phyloP scores from a whole-genome alignment of 192 early-diverging fungal species.

The Oehlia diaphana region DNA sequence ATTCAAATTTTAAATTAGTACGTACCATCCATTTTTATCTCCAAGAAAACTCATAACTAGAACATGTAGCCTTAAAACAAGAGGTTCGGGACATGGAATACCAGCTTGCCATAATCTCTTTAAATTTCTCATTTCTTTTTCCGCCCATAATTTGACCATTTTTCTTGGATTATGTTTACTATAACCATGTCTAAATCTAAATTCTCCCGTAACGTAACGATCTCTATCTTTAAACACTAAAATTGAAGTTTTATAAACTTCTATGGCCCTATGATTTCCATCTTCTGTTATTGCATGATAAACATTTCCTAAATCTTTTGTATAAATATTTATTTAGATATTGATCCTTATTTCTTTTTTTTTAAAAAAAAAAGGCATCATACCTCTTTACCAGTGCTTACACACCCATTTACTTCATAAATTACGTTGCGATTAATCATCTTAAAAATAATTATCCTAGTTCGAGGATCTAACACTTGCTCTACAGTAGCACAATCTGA shows the following conservation, averaged over 20 bases:
- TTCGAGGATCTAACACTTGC: too few species aligned
- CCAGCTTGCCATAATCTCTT: slow-evolving; percentile 84
- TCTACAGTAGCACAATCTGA: too few species aligned
- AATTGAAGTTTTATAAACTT: slow-evolving; percentile 99
- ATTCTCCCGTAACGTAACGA: slow-evolving; percentile 94
- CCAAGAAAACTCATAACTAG: slow-evolving; percentile 95
- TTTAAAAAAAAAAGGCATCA: too few species aligned
- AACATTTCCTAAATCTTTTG: slow-evolving; percentile 71
- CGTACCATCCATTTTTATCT: slow-evolving; percentile 81
- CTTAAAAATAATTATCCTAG: too few species aligned
- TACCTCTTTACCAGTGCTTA: too few species aligned
- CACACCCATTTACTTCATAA: too few species aligned
- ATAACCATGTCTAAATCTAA: slow-evolving; percentile 94
- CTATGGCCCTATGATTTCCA: slow-evolving; percentile 86
- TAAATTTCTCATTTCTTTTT: slow-evolving; percentile 99
- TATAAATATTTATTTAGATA: neutral
- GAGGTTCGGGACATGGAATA: slow-evolving; percentile 87
- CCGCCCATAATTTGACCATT: slow-evolving; percentile 99
- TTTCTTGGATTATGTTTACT: slow-evolving; percentile 92
- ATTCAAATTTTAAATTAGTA: neutral
- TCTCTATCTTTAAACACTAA: slow-evolving; percentile 97
- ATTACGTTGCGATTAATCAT: too few species aligned
- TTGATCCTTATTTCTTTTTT: too few species aligned
- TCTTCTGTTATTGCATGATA: slow-evolving; percentile 91
- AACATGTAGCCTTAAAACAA: slow-evolving; percentile 89